Base-by-base conservation (phyloP, 2,329 filamentous ascomycete genomes). In the Pseudonectria buxi region DNA sequence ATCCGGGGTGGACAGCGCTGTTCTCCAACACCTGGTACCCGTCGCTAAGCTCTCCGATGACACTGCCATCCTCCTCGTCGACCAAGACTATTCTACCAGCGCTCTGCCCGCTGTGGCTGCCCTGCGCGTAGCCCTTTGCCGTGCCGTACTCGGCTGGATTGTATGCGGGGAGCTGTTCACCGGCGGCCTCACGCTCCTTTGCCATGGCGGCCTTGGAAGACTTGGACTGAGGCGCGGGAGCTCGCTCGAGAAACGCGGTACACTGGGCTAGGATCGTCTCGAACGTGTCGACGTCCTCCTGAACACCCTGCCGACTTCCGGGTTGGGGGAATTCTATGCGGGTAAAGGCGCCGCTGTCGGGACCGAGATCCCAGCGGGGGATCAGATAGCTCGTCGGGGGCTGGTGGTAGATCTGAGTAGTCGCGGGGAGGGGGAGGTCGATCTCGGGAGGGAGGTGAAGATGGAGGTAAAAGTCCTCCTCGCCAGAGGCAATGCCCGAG, bases 241-340 rank as follows among this genome's bases (percentile, higher is more conserved):
- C 82, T 29, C 88, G 79, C 61, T 96, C 90, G 4, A 95, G 75
- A 59, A 98, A 96, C 2, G 90, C 86, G 3, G 90, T 96, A 62
- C 90, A 96, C 64, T 96, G 88, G n/a, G 90, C 90, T 33, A 96
- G 72, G 46, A 96, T 96, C 3, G 90, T 95, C 68, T 96, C 90
- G 54, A 95, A 96, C 1, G 90, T 96, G 57, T 95, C 88, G 28
- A 94, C 72, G 58, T 95, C 90, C 58, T 96, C 89, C 59, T 95
- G 88, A 1, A 85, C 76, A 16, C 85, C 82, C 24, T 75, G 70
- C 24, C 85, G 80, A 41, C 71, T 78, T 14, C 86, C 86, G 15
- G 84, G 67, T 3, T 72, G 59, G 0, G 89, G 89, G 49, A 98
- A 96, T 57, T 95, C 84, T 55, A 98, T 87, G 37, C 88, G 76